Evolutionary conservation across 352 stramenopile genomes (phyloP), one percentile per base, ranked within the genome.

Genomic region (Lagenidium sp.): DNA sequence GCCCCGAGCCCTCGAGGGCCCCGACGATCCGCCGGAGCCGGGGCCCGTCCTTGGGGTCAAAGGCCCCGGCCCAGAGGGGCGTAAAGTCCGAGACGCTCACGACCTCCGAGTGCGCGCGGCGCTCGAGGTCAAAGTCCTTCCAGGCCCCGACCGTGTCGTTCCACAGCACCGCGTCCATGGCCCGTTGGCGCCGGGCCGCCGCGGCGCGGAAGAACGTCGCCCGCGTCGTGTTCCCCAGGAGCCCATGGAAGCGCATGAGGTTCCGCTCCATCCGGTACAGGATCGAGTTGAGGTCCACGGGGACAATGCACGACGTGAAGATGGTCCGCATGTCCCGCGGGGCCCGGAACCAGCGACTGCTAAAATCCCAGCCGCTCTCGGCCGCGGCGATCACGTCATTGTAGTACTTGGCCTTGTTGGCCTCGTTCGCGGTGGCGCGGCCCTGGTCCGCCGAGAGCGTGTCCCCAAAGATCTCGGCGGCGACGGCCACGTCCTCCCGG

Each of bases 341-440:
- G 31, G 84, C 57, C 28, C 61, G 50, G 8, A 94, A 44, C 85
- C 85, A 96, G 18, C 85, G 76, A 41, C 77, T 93, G 47, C 69
- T 89, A 43, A 96, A 96, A 53, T 96, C 85, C 85, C 85, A 96
- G 1, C 85, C 85, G n/a, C 76, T 92, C 59, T 95, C 85, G 6
- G 85, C 78, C 12, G 76, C 85, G 16, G 74, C 71, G 32, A 84
- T 86, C 28, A 95, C 66, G 48, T 91, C 73, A 36, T 81, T 83
- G 59, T 89, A 95, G 50, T 86, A 89, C 36, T 63, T 63, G 39
- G 67, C 64, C 44, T 87, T 85, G 47, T 80, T 66, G 8, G 51
- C 51, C 32, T 82, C 56, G 0, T 53, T 76, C 24, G 55, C 53
- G 0, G 41, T 43, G 23, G 63, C 68, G 30, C 67, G 59, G 15